Base-by-base conservation (phyloP, 257 asterid species). In the Striga asiatica region DNA sequence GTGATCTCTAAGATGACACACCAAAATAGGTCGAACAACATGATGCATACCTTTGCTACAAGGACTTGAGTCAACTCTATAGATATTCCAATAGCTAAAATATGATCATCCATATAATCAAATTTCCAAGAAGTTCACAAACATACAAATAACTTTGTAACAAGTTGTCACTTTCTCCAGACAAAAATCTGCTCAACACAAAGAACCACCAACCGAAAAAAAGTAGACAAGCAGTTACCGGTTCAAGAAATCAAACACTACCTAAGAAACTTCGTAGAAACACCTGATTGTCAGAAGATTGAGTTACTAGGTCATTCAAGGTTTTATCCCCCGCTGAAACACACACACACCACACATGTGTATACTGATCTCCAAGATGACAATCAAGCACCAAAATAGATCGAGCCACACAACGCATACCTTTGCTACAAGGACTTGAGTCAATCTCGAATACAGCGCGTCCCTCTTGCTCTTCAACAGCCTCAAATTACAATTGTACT, bases 371-470 rank as follows among this genome's bases (percentile, higher is more conserved):
- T 29, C 20, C 42, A 32, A 28, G 50, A 31, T 6, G 14, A 43
- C 52, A 59, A 53, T 34, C 34, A 17, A 54, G 45, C 10, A 29
- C 42, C 45, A 47, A 47, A 52, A 25, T 25, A 51, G 35, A 45
- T 16, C 16, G 50, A 66, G 20, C 49, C 49, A 54, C 62, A 23
- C 12, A 34, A 27, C 1, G 8, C 2, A 35, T 71, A 88, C 98
- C 98, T 92, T 84, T 0, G 84, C 74, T 27, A 92, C 77, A 23
- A 92, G 94, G 70, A 80, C 81, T 62, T 84, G 91, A 64, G 93
- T 88, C 82, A 92, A 60, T 78, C 68, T 83, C 42, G 86, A 47
- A 63, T 75, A 74, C 58, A 88, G 71, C 23, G 80, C 78, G 60
- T 92, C 93, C 69, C 95, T 81, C 74, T 60, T 75, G 59, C 73